Conservation (phyloP, 2,329 filamentous ascomycete genomes). For the Davidsoniella eucalypti region DNA sequence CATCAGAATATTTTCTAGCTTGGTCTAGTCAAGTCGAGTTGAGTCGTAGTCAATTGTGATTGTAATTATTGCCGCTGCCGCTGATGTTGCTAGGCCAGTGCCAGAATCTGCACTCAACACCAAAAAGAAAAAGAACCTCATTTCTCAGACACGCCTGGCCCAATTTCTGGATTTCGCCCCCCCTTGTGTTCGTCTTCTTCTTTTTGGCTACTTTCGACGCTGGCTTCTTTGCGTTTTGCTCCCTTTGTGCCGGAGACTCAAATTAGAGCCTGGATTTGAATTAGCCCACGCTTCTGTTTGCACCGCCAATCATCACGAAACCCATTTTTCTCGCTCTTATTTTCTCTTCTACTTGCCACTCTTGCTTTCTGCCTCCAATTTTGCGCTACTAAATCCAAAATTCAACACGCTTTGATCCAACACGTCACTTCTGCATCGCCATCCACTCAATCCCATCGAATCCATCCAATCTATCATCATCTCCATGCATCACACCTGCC, state of each 20-base stretch:
- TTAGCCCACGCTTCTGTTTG: constrained; percentile 8
- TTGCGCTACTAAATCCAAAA: background rate
- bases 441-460: background rate
- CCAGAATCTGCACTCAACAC: too few species aligned
- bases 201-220: constrained; percentile 12
- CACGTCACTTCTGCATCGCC: background rate
- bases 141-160: too few species aligned
- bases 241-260: constrained; percentile 4
- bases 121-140: too few species aligned
- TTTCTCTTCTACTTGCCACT: background rate
- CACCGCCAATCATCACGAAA: constrained; percentile 5
- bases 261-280: background rate
- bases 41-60: too few species aligned
- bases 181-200: background rate
- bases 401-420: background rate
- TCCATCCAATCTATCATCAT: background rate
- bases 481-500: background rate
- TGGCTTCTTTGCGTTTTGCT: constrained; percentile 9
- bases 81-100: too few species aligned
- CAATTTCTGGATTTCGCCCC: background rate
- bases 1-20: too few species aligned
- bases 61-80: too few species aligned
- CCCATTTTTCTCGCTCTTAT: constrained; percentile 10
- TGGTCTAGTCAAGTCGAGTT: too few species aligned
- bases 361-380: background rate